Evolutionary conservation across 208 protist species (phyloP), one percentile per base, ranked within the genome.

Genomic region (Leishmania turanica): DNA sequence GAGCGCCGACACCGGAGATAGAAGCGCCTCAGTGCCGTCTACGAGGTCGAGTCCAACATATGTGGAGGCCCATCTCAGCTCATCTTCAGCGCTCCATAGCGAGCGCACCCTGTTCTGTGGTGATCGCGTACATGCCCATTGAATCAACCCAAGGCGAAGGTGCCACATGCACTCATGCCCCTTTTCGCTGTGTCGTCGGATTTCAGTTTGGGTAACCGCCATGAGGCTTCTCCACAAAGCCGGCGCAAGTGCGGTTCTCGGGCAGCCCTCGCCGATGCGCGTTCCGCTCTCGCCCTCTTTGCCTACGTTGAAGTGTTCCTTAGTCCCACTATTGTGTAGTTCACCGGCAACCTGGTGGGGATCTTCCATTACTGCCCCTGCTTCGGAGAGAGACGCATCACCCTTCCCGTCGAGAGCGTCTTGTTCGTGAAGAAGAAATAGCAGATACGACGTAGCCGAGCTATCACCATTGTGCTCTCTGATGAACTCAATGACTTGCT

Each of bases 91-190:
- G 2, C 72, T 91, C 92, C 93, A 97, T 0, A 54, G 40, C 13
- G 78, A 87, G 17, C 19, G 69, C 3, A 84, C 1, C 21, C 31
- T 37, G 13, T 15, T 3, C 9, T 49, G 8, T 19, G 45, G 76
- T 31, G 45, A 8, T 37, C 73, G 64, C 51, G 21, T 69, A 8
- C 90, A 34, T 68, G 87, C 93, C 80, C 83, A 95, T 3, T 73
- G 76, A 17, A 96, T 80, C 27, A 97, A 78, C 11, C 84, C 92
- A 1, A 95, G 83, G 1, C 93, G 89, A 34, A 97, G 76, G 17
- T 87, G 69, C 90, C 92, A 97, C 68, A 95, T 87, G 24, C 82
- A 80, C 75, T 95, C 93, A 47, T 97, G 92, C 8, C 93, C 93
- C 34, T 92, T 91, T 19, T 97, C 91, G n/a, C 64, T 89, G 53